Conservation (phyloP, 2,329 filamentous ascomycete genomes). For the Verticillium albo-atrum region DNA sequence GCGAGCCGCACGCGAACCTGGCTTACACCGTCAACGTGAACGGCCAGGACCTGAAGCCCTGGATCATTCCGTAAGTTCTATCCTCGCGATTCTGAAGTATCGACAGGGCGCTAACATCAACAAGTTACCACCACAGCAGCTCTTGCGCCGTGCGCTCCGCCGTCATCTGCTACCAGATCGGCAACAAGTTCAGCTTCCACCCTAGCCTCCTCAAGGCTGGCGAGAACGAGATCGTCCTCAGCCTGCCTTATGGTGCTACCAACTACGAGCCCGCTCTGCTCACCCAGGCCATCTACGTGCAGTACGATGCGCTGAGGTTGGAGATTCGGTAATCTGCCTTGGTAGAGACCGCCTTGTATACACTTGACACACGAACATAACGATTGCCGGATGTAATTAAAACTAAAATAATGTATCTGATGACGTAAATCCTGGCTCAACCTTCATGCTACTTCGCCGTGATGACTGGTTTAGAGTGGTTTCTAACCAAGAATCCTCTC, state of each 20-base stretch:
- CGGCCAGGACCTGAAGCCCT: conserved; percentile 35
- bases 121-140: conserved; percentile 47
- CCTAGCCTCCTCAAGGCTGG: conserved; percentile 37
- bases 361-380: background rate
- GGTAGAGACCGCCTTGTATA: background rate
- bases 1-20: conserved; percentile 45
- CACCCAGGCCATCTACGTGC: conserved; percentile 49
- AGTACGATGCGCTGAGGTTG: conserved; percentile 57
- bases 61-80: conserved; percentile 46
- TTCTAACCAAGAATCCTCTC: no score
- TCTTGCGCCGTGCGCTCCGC: conserved; percentile 56
- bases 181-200: conserved; percentile 52
- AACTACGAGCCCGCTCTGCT: conserved; percentile 51
- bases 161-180: conserved; percentile 54
- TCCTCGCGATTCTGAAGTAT: background rate
- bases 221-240: conserved; percentile 48
- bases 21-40: conserved; percentile 34
- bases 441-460: no score
- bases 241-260: conserved; percentile 51
- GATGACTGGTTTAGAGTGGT: no score
- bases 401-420: background rate
- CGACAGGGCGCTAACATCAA: background rate
- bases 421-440: no score
- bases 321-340: conserved; percentile 36
- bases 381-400: background rate